Conservation (phyloP, 805 yeast genomes). For the Candida mattraensis region DNA sequence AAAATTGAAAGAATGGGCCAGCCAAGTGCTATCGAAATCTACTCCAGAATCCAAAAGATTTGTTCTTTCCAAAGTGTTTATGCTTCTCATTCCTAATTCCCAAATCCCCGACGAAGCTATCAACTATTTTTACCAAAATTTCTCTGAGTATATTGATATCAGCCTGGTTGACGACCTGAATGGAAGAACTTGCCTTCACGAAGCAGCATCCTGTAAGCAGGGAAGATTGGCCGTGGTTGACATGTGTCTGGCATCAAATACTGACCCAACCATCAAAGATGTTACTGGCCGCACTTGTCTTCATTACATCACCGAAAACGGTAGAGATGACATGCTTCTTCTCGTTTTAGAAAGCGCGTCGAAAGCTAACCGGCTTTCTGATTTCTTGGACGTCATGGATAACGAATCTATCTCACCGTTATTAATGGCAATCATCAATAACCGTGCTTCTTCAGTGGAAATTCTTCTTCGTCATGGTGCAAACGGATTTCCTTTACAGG, state of each 20-base stretch:
- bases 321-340: conserved; percentile 44
- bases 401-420: conserved; percentile 82
- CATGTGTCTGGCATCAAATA: conserved; percentile 25
- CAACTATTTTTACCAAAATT: conserved; percentile 48
- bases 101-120: conserved; percentile 64
- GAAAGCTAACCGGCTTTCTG: conserved; percentile 27
- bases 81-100: conserved; percentile 62
- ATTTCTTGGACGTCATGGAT: conserved; percentile 53
- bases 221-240: conserved; percentile 28
- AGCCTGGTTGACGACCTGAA: conserved; percentile 68
- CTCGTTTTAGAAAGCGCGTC: conserved; percentile 35
- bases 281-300: conserved; percentile 77
- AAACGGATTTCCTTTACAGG: conserved; percentile 46
- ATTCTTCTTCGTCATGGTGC: conserved; percentile 51
- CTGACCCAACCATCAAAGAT: conserved; percentile 46
- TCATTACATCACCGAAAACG: conserved; percentile 77
- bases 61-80: conserved; percentile 68
- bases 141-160: conserved; percentile 58
- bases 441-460: conserved; percentile 55
- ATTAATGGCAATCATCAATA: conserved; percentile 70
- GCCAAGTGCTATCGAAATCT: conserved; percentile 45
- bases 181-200: conserved; percentile 75
- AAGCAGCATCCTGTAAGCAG: conserved; percentile 41
- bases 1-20: conserved; percentile 37
- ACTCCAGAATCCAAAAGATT: conserved; percentile 39